Percentiles rank a stretch among this genome's conserved stretches.
Conservation (phyloP, 2,329 filamentous ascomycete genomes). For the Cladosporium halotolerans region DNA sequence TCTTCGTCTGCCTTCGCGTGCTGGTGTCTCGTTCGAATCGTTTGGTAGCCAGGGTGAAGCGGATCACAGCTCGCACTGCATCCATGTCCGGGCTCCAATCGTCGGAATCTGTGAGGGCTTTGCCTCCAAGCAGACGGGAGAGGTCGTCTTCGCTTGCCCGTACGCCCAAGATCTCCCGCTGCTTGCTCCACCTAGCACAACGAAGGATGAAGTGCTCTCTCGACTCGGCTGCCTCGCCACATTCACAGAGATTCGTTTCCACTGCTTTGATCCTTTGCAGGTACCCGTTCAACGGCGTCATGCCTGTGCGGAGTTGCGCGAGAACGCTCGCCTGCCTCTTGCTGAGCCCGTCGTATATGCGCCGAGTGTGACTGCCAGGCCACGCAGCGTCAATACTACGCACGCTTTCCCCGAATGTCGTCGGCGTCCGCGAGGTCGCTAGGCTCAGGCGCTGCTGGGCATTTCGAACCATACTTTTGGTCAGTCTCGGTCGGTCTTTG, state of each 20-base stretch:
- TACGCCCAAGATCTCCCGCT: background rate
- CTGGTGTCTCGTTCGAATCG: background rate
- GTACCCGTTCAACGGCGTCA: background rate
- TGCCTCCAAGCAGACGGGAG: slow-evolving; percentile 1
- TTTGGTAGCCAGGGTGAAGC: background rate
- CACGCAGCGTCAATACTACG: background rate
- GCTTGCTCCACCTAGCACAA: background rate
- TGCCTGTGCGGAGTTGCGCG: background rate
- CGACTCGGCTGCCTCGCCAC: no score
- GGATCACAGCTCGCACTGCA: slow-evolving; percentile 1
- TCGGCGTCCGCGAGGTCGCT: background rate
- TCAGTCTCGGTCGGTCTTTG: background rate
- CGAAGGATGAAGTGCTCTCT: slow-evolving; percentile 3
- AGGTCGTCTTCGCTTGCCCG: background rate
- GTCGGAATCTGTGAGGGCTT: background rate
- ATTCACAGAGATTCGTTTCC: background rate
- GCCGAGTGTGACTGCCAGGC: background rate
- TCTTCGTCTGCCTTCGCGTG: background rate
- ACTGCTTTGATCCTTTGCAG: background rate
- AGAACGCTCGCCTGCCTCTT: no score
- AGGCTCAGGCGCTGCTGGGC: background rate
- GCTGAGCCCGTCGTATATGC: background rate
- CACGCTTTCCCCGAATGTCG: background rate
- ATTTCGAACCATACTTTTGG: background rate
- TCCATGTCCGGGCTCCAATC: slow-evolving; percentile 3